Evolutionary conservation across 148 eudicot genomes (phyloP).

Genomic region (Nyssa sinensis): DNA sequence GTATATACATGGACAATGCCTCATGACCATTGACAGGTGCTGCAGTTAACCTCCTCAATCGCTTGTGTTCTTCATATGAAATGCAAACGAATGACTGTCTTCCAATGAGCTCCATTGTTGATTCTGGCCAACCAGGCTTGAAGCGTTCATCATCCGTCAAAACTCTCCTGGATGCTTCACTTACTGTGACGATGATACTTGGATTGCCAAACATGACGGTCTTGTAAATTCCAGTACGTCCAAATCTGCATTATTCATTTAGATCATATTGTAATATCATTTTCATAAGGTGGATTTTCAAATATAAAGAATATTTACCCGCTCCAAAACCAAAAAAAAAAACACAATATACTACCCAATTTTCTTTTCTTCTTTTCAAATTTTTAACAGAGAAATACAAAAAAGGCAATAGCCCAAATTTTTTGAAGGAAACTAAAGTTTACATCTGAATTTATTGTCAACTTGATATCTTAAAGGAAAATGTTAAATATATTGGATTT

Average conservation of each 20-base stretch:
- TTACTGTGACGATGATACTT: conserved; percentile 62
- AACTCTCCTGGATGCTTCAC: conserved; percentile 67
- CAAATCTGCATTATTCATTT: conserved; percentile 50
- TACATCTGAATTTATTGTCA: too few species aligned
- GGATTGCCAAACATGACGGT: conserved; percentile 81
- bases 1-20: conserved; percentile 62
- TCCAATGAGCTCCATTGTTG: conserved; percentile 69
- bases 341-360: too few species aligned
- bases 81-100: conserved; percentile 69
- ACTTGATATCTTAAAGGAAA: too few species aligned
- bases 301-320: too few species aligned
- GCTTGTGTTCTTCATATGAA: conserved; percentile 69
- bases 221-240: conserved; percentile 73
- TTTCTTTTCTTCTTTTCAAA: too few species aligned
- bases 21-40: conserved; percentile 91
- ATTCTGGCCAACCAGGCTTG: conserved; percentile 85
- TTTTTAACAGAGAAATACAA: too few species aligned
- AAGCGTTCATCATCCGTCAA: conserved; percentile 78
- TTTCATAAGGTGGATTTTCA: too few species aligned
- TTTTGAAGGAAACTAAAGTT: too few species aligned
- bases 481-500: too few species aligned
- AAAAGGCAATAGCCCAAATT: too few species aligned
- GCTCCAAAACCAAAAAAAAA: too few species aligned
- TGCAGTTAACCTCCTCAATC: conserved; percentile 69
- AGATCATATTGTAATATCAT: not conserved